phyloP scores from a whole-genome alignment of 2,329 filamentous ascomycete genomes.

The Diaporthe batatas region DNA sequence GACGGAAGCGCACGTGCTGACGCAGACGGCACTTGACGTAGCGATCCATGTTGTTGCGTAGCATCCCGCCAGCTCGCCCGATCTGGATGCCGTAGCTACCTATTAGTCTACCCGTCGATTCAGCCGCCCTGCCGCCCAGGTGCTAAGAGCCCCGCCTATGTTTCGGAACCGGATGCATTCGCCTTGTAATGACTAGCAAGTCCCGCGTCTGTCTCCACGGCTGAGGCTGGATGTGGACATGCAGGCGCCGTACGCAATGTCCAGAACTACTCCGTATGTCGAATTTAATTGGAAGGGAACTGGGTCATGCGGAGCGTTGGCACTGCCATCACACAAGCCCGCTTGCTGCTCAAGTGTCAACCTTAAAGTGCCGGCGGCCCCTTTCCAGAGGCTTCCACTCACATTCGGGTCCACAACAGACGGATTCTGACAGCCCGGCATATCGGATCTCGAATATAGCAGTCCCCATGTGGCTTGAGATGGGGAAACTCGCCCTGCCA shows the following conservation, averaged over 20 bases:
- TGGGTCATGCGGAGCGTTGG: constrained; percentile 5
- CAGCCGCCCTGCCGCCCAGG: constrained; percentile 15
- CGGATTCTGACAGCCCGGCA: constrained; percentile 21
- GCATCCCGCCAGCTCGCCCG: constrained; percentile 1
- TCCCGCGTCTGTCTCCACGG: constrained; percentile 8
- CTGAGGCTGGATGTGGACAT: constrained; percentile 1
- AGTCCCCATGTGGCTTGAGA: not conserved
- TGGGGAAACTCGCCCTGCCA: constrained; percentile 5
- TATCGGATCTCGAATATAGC: constrained; percentile 32
- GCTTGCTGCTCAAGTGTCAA: constrained; percentile 10
- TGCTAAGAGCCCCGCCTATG: constrained; percentile 7
- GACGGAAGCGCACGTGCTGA: not conserved
- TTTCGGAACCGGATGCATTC: constrained; percentile 3
- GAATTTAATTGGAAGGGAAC: constrained; percentile 7
- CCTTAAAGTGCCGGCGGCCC: constrained; percentile 1
- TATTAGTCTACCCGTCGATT: constrained; percentile 5
- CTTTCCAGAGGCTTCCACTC: not conserved
- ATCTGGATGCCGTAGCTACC: not conserved
- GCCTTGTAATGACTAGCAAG: constrained; percentile 15
- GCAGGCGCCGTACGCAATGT: not conserved
- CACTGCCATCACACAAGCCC: not conserved
- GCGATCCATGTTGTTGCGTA: not conserved
- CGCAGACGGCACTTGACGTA: not conserved
- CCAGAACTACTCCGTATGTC: not conserved
- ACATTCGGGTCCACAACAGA: constrained; percentile 10